Evolutionary conservation across 345 rosid genomes (phyloP).

Genomic region (Gynandropsis gynandra): DNA sequence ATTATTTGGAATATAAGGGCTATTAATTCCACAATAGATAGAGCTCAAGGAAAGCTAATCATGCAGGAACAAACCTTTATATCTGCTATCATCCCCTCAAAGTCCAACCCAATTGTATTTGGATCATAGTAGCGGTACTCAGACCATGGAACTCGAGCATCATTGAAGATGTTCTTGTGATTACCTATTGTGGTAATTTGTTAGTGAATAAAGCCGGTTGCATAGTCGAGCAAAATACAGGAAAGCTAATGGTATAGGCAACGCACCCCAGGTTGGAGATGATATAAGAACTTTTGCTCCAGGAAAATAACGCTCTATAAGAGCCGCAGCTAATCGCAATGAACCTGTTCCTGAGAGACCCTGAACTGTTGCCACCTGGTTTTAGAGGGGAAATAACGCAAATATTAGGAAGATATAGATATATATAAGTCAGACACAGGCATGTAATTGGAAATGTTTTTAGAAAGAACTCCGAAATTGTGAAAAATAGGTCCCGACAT

Average conservation of each 20-base stretch:
- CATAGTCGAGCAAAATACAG: background rate
- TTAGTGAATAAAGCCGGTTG: background rate
- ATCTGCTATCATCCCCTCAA: conserved; percentile 94
- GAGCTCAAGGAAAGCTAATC: background rate
- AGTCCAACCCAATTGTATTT: conserved; percentile 93
- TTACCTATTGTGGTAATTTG: conserved; percentile 49
- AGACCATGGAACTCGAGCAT: conserved; percentile 93
- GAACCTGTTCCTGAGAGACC: conserved; percentile 99
- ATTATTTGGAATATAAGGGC: no score
- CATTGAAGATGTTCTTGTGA: conserved; percentile 95
- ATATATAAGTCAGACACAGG: conserved; percentile 3
- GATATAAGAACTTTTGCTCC: conserved; percentile 87
- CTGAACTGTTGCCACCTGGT: conserved; percentile 94
- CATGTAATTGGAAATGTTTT: no score
- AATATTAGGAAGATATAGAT: background rate
- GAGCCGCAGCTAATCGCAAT: conserved; percentile 84
- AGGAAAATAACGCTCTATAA: conserved; percentile 84
- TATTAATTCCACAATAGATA: background rate
- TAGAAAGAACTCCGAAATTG: background rate
- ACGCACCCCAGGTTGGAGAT: conserved; percentile 86
- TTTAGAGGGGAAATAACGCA: conserved; percentile 2
- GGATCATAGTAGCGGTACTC: conserved; percentile 97
- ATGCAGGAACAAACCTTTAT: conserved; percentile 49
- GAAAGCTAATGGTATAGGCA: conserved; percentile 10
- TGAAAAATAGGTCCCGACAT: conserved; percentile 23